Conservation (phyloP, 1,284 basidiomycete species). For the Cutaneotrichosporon cavernicola region DNA sequence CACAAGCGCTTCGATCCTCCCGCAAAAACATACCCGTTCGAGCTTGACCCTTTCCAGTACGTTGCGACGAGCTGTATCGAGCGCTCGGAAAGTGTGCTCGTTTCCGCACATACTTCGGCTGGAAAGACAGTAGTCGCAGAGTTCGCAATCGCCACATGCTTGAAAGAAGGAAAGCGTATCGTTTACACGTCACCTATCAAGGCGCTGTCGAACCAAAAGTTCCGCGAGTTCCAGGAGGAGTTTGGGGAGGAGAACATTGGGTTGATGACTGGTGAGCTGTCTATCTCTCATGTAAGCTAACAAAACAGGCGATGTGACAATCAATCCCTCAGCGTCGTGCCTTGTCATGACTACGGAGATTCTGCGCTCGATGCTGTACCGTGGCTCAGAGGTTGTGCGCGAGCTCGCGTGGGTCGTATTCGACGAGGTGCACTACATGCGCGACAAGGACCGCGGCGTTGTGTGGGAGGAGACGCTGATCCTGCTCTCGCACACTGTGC, state of each 20-base stretch:
- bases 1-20: conserved; percentile 91
- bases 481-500: conserved; percentile 89
- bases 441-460: conserved; percentile 75
- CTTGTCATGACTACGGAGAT: conserved; percentile 99
- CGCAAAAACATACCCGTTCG: conserved; percentile 90
- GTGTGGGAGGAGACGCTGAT: conserved; percentile 88
- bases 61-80: conserved; percentile 94
- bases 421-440: conserved; percentile 99
- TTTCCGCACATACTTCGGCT: conserved; percentile 98
- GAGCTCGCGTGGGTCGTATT: conserved; percentile 99
- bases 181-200: conserved; percentile 99
- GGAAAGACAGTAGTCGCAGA: conserved; percentile 99
- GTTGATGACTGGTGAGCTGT: conserved; percentile 84
- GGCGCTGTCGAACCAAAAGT: conserved; percentile 98
- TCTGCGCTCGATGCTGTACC: conserved; percentile 96
- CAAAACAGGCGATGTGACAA: conserved; percentile 75
- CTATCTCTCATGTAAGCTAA: not conserved
- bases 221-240: conserved; percentile 93
- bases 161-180: conserved; percentile 82
- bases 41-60: conserved; percentile 94
- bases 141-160: conserved; percentile 96
- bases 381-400: conserved; percentile 98
- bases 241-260: conserved; percentile 86
- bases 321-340: conserved; percentile 95
- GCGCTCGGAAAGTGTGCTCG: conserved; percentile 93